These are phyloP conservation scores for Dactylellina drechsleri DNA, from an alignment of 2,329 filamentous ascomycete genomes.

Conservation along the genomic window DNA sequence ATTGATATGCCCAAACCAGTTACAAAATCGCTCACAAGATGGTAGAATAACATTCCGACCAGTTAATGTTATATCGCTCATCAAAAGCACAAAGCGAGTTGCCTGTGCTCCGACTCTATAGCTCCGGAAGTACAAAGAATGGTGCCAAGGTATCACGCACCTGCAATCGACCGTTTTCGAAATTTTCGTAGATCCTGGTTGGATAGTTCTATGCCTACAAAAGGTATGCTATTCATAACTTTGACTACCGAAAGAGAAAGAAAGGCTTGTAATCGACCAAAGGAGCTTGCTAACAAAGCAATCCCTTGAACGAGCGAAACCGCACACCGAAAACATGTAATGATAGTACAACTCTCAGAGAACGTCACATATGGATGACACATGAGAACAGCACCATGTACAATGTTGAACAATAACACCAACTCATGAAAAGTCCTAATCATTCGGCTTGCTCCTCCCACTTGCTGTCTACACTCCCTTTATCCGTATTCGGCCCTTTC, in stretches of 20 bases:
- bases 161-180: constrained; percentile 44
- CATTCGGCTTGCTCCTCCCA: constrained; percentile 33
- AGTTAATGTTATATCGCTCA: not conserved
- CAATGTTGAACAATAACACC: not conserved
- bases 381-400: not conserved
- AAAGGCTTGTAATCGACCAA: no score
- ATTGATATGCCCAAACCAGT: no score
- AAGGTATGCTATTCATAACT: no score
- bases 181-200: not conserved
- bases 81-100: not conserved
- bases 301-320: no score
- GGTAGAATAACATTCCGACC: not conserved
- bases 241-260: no score
- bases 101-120: constrained; percentile 17
- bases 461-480: constrained; percentile 38
- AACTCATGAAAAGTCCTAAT: not conserved
- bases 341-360: not conserved
- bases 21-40: no score
- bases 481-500: constrained; percentile 39
- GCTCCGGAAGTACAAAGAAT: constrained; percentile 43
- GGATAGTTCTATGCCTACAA: no score
- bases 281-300: no score
- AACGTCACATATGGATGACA: not conserved
- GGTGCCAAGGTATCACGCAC: constrained; percentile 29
- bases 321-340: no score